phyloP scores from a whole-genome alignment of 495 filamentous ascomycete genomes.

The Daldinia vernicosa region DNA sequence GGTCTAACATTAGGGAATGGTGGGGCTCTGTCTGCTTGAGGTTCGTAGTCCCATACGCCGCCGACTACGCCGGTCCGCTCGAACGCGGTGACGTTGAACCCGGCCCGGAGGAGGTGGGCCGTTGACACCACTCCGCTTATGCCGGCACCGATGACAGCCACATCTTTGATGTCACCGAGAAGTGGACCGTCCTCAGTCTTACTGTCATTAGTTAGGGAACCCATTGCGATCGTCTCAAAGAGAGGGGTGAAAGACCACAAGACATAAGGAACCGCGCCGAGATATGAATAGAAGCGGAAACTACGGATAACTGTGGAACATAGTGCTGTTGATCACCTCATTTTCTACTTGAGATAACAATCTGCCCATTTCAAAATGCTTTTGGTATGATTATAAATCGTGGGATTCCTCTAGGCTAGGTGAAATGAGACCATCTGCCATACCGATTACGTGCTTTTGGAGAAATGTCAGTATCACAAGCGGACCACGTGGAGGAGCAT shows the following conservation, averaged over 20 bases:
- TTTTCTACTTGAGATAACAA: conserved; percentile 2
- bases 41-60: conserved; percentile 74
- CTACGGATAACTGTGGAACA: conserved; percentile 2
- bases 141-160: conserved; percentile 76
- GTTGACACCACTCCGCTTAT: conserved; percentile 72
- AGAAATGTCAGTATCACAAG: not conserved
- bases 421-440: conserved; percentile 26
- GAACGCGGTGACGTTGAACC: conserved; percentile 70
- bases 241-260: not conserved
- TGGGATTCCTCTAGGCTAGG: not conserved
- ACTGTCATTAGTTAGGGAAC: conserved; percentile 17
- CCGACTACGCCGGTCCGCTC: conserved; percentile 67
- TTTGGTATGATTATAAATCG: conserved; percentile 35
- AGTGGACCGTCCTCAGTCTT: not conserved
- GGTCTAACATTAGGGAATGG: conserved; percentile 64
- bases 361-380: conserved; percentile 12
- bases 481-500: not conserved
- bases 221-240: conserved; percentile 10
- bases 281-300: conserved; percentile 26
- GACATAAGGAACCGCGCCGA: conserved; percentile 6
- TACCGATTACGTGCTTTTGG: conserved; percentile 33
- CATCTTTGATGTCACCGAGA: conserved; percentile 49
- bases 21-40: conserved; percentile 64
- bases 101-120: conserved; percentile 66
- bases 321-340: not conserved